phyloP scores from a whole-genome alignment of 352 stramenopile genomes.

The Phytophthora uliginosa region DNA sequence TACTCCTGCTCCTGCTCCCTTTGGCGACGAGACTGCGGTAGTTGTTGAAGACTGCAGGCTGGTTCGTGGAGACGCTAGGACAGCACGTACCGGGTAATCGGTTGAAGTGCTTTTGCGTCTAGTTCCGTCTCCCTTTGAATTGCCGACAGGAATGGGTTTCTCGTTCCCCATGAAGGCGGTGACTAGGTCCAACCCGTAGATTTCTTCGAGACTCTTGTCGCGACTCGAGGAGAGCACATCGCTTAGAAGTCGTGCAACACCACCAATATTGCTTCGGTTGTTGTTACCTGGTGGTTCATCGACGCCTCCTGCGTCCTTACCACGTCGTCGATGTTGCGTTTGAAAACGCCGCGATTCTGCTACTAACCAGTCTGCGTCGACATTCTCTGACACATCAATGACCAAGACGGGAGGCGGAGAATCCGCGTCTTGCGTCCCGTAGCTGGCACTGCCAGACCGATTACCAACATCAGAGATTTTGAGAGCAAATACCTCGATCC shows the following conservation, averaged over 20 bases:
- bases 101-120: constrained; percentile 14
- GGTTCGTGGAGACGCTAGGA: constrained; percentile 69
- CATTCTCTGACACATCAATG: constrained; percentile 64
- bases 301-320: constrained; percentile 11
- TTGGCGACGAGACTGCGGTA: neutral
- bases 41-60: constrained; percentile 92
- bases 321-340: constrained; percentile 20
- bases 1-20: constrained; percentile 86
- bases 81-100: constrained; percentile 4
- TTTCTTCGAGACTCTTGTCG: constrained; percentile 54
- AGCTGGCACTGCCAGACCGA: constrained; percentile 8
- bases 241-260: constrained; percentile 20
- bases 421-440: constrained; percentile 10
- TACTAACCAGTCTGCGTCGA: constrained; percentile 48
- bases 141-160: constrained; percentile 7
- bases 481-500: constrained; percentile 62
- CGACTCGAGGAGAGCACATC: constrained; percentile 19
- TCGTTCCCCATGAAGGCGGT: constrained; percentile 39
- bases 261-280: constrained; percentile 14
- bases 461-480: neutral
- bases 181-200: constrained; percentile 78
- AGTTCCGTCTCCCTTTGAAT: neutral
- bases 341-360: constrained; percentile 38
- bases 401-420: constrained; percentile 36
- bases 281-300: constrained; percentile 28